Evolutionary conservation across 2,329 filamentous ascomycete species (phyloP).

Genomic region (Sporothrix luriei): DNA sequence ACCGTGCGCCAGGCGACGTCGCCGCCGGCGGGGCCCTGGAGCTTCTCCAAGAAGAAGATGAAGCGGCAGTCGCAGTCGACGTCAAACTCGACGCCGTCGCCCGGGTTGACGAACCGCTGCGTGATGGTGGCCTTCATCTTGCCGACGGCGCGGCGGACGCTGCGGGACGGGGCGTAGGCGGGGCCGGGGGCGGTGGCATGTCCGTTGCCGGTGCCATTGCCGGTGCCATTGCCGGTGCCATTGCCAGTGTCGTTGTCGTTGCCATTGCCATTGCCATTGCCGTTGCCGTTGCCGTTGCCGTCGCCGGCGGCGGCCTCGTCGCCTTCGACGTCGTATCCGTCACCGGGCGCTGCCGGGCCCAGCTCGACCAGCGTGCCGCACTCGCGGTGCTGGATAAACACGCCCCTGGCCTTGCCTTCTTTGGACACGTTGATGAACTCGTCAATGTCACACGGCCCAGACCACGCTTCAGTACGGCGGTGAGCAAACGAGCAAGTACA

Average conservation of each 20-base stretch:
- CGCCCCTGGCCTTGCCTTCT: constrained; percentile 53
- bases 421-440: constrained; percentile 56
- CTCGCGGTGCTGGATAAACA: constrained; percentile 61
- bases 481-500: constrained; percentile 20
- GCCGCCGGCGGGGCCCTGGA: no score
- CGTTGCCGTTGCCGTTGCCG: no score
- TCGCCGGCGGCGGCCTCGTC: constrained; percentile 32
- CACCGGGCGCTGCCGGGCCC: constrained; percentile 34
- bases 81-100: constrained; percentile 47
- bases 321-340: constrained; percentile 18
- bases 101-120: constrained; percentile 48
- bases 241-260: constrained; percentile 32
- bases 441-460: constrained; percentile 47
- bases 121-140: constrained; percentile 51
- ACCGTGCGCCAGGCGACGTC: constrained; percentile 45
- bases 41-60: constrained; percentile 51
- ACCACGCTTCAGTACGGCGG: constrained; percentile 49
- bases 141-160: constrained; percentile 52
- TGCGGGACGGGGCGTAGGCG: background rate
- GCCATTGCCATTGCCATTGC: background rate
- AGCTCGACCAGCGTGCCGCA: constrained; percentile 38
- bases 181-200: constrained; percentile 47
- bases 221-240: no score
- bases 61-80: constrained; percentile 57
- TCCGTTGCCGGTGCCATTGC: no score